Percentiles rank a stretch among this genome's conserved stretches.
phyloP scores from a whole-genome alignment of 306 rosid genomes.

The Castanospermum australe region DNA sequence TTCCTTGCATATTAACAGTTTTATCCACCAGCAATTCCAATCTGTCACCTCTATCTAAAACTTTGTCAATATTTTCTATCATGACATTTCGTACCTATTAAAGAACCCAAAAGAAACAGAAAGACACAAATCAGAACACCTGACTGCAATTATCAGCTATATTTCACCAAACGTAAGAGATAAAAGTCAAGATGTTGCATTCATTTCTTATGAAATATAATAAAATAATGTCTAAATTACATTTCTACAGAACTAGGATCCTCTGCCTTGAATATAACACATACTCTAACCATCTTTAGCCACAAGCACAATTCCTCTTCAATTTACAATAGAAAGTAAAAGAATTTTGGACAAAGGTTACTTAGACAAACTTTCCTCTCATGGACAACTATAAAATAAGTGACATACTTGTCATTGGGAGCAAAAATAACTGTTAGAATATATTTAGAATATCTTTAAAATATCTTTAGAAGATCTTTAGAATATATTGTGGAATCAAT shows the following conservation, averaged over 20 bases:
- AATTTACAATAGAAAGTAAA: background rate
- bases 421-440: no score
- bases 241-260: background rate
- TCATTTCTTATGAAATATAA: background rate
- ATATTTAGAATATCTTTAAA: no score
- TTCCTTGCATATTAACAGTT: conserved; percentile 92
- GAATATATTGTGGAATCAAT: no score
- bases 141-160: background rate
- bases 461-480: no score
- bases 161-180: background rate
- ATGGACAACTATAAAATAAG: background rate
- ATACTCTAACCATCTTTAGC: background rate
- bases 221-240: background rate
- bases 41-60: conserved; percentile 92
- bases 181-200: background rate
- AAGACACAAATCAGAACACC: background rate
- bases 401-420: background rate
- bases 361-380: background rate
- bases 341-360: background rate
- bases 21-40: conserved; percentile 96
- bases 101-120: background rate
- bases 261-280: background rate
- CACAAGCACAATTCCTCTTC: background rate
- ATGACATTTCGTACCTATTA: conserved; percentile 85
- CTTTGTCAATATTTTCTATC: conserved; percentile 98